These are phyloP conservation scores for Fusarium verticillioides DNA, from an alignment of 2,329 filamentous ascomycete species.

Conservation along the genomic window DNA sequence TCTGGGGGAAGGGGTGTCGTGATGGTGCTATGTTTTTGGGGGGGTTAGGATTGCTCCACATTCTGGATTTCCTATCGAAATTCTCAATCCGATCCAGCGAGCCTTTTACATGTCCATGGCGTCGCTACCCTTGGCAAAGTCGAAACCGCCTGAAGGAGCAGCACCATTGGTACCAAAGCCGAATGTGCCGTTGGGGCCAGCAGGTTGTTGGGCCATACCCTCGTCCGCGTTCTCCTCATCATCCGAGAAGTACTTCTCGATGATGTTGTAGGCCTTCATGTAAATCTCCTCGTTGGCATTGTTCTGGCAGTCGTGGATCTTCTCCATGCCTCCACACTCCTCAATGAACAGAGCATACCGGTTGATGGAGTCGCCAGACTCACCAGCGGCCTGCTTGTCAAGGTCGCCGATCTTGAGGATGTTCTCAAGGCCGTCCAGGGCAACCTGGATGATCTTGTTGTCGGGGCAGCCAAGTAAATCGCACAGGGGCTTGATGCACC, in stretches of 20 bases:
- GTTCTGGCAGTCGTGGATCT: conserved; percentile 99
- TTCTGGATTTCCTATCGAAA: conserved; percentile 25
- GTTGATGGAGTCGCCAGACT: conserved; percentile 85
- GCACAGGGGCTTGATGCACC: conserved; percentile 97
- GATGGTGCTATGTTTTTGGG: conserved; percentile 41
- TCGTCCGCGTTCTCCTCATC: conserved; percentile 95
- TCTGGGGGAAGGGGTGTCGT: conserved; percentile 36
- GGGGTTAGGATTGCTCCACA: conserved; percentile 33
- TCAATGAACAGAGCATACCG: conserved; percentile 98
- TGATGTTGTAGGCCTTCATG: conserved; percentile 99
- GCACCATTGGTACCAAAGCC: conserved; percentile 76
- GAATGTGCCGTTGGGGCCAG: conserved; percentile 78
- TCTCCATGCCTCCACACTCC: conserved; percentile 99
- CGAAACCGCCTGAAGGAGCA: conserved; percentile 84
- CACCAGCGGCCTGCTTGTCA: conserved; percentile 90
- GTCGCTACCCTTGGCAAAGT: conserved; percentile 81
- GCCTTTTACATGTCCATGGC: conserved; percentile 72
- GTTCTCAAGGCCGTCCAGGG: conserved; percentile 97
- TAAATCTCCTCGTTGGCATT: conserved; percentile 99
- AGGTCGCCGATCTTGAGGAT: conserved; percentile 99
- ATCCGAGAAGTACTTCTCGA: conserved; percentile 99
- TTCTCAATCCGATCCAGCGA: conserved; percentile 6
- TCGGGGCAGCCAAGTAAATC: conserved; percentile 95
- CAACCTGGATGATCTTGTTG: conserved; percentile 99
- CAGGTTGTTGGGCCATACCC: conserved; percentile 72